phyloP scores from a whole-genome alignment of 2,329 filamentous ascomycete species.

The Beauveria medogensis region DNA sequence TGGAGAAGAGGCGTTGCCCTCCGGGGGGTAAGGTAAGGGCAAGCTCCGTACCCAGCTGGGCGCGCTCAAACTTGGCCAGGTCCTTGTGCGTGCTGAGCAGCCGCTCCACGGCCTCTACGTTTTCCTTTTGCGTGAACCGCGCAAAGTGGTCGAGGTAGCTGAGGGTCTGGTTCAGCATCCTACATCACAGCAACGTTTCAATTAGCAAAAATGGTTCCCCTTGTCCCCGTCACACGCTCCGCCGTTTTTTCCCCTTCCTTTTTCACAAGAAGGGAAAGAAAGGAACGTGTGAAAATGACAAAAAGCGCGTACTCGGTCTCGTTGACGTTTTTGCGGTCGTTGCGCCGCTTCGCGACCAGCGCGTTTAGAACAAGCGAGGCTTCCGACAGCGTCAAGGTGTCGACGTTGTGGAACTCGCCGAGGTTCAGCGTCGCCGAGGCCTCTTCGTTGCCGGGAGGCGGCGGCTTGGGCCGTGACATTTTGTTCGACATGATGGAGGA shows the following conservation, averaged over 20 bases:
- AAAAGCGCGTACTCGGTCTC: slow-evolving; percentile 63
- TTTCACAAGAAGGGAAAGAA: neutral
- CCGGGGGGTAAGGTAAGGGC: no score
- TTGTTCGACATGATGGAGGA: slow-evolving; percentile 27
- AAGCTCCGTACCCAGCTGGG: slow-evolving; percentile 66
- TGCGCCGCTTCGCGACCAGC: slow-evolving; percentile 70
- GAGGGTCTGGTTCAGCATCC: slow-evolving; percentile 76
- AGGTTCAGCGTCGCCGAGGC: slow-evolving; percentile 73
- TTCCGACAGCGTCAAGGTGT: slow-evolving; percentile 86
- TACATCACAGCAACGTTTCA: slow-evolving; percentile 21
- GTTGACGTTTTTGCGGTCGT: slow-evolving; percentile 73
- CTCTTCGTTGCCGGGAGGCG: slow-evolving; percentile 75
- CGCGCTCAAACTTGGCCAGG: slow-evolving; percentile 86
- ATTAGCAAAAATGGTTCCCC: neutral
- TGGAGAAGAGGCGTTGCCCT: no score
- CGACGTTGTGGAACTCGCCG: slow-evolving; percentile 87
- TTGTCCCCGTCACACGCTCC: neutral
- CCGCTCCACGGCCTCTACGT: slow-evolving; percentile 87
- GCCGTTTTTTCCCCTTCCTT: neutral
- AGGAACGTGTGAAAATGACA: neutral
- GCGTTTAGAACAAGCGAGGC: slow-evolving; percentile 87
- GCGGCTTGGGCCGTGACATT: slow-evolving; percentile 60
- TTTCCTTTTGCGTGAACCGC: slow-evolving; percentile 91
- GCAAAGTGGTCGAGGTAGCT: slow-evolving; percentile 93
- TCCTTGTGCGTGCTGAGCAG: slow-evolving; percentile 71